phyloP scores from a whole-genome alignment of 768 basidiomycete species.

The Lentinula sp. region DNA sequence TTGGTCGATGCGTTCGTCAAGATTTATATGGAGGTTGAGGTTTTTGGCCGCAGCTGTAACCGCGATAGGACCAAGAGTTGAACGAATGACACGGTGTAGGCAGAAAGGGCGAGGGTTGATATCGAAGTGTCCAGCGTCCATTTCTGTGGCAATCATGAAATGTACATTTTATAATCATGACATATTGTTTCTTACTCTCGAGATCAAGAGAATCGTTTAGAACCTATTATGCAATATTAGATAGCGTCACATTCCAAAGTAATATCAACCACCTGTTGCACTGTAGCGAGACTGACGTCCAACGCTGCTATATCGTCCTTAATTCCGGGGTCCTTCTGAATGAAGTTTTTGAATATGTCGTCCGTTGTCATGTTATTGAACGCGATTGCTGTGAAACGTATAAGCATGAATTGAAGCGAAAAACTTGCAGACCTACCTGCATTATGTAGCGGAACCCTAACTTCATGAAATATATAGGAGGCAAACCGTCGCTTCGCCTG shows the following conservation, averaged over 20 bases:
- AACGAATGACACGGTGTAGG: conserved; percentile 19
- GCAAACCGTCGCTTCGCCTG: conserved; percentile 33
- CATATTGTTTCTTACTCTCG: conserved; percentile 12
- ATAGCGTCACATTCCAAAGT: neutral
- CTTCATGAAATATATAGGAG: conserved; percentile 42
- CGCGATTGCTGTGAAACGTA: neutral
- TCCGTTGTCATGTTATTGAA: neutral
- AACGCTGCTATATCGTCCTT: conserved; percentile 29
- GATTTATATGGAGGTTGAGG: conserved; percentile 23
- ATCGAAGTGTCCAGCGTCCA: conserved; percentile 30
- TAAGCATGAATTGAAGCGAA: neutral
- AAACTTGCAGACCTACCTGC: conserved; percentile 18
- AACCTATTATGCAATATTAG: conserved; percentile 17
- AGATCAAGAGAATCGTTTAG: conserved; percentile 32
- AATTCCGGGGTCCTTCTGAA: conserved; percentile 19
- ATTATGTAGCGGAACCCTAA: conserved; percentile 47
- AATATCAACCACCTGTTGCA: conserved; percentile 17
- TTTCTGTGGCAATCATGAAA: conserved; percentile 13
- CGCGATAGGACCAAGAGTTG: conserved; percentile 18
- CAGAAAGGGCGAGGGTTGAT: conserved; percentile 30
- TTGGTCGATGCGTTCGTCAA: conserved; percentile 32
- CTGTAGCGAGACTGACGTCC: conserved; percentile 27
- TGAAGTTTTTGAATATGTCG: neutral
- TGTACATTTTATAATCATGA: neutral
- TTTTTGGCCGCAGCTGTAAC: conserved; percentile 16